phyloP scores from a whole-genome alignment of 1,284 basidiomycete genomes.

The Singerocomus rubriflavus region DNA sequence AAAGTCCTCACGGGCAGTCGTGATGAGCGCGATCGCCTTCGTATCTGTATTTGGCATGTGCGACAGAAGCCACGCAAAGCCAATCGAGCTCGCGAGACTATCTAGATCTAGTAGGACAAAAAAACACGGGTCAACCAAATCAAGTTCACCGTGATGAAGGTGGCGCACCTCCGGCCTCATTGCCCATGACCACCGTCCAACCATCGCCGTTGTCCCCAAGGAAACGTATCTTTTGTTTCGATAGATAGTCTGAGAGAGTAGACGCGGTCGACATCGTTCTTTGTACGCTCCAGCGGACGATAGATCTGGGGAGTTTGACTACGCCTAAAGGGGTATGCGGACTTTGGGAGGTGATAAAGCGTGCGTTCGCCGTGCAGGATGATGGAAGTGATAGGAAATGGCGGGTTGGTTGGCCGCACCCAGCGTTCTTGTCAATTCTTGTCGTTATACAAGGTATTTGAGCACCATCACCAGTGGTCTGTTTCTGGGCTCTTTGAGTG shows the following conservation, averaged over 20 bases:
- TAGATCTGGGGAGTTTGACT: background rate
- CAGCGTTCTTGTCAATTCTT: background rate
- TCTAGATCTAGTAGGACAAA: conserved; percentile 69
- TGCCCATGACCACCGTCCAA: conserved; percentile 88
- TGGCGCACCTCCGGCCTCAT: conserved; percentile 85
- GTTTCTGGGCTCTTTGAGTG: background rate
- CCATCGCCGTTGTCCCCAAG: conserved; percentile 43
- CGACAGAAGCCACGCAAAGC: conserved; percentile 70
- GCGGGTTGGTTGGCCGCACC: background rate
- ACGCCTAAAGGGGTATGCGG: background rate
- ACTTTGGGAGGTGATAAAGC: background rate
- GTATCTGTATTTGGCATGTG: conserved; percentile 31
- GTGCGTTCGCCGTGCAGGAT: background rate
- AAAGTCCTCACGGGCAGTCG: conserved; percentile 69
- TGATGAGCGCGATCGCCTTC: conserved; percentile 67
- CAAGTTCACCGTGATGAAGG: background rate
- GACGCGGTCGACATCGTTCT: conserved; percentile 23
- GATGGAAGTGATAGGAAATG: background rate
- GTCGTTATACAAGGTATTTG: background rate
- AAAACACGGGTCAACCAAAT: conserved; percentile 1
- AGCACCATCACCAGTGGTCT: background rate
- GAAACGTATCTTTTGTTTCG: conserved; percentile 38
- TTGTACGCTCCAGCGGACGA: conserved; percentile 1
- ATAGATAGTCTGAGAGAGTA: conserved; percentile 40
- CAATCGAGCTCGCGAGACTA: conserved; percentile 79